Percentiles rank a stretch among this genome's conserved stretches.
Conservation (phyloP, 495 filamentous ascomycete genomes). For the Rhypophila decipiens region DNA sequence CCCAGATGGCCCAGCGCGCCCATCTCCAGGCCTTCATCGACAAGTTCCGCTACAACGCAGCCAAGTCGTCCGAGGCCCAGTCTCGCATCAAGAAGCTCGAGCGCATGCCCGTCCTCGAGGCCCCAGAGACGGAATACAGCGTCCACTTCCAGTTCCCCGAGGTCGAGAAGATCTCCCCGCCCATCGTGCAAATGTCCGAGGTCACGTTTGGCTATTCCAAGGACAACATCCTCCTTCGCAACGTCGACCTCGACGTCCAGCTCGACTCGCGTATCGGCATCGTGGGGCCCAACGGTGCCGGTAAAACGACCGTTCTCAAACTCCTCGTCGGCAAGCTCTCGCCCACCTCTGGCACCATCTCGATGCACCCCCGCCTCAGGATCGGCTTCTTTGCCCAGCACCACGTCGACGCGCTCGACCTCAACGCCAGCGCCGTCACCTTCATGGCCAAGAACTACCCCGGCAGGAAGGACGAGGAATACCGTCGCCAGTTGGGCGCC, state of each 20-base stretch:
- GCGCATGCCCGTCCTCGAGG: constrained; percentile 85
- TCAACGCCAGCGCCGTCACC: constrained; percentile 78
- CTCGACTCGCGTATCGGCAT: constrained; percentile 98
- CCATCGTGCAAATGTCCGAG: constrained; percentile 93
- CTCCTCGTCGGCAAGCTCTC: constrained; percentile 82
- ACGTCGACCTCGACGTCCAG: constrained; percentile 94
- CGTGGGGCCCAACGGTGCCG: constrained; percentile 95
- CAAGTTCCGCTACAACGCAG: constrained; percentile 99
- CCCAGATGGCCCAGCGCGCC: constrained; percentile 88
- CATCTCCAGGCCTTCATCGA: constrained; percentile 95
- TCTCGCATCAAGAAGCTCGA: constrained; percentile 98
- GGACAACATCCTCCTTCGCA: constrained; percentile 71
- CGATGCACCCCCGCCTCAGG: constrained; percentile 76
- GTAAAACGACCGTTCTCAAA: constrained; percentile 95
- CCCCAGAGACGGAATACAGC: constrained; percentile 88
- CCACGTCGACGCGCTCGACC: constrained; percentile 93
- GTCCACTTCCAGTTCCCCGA: constrained; percentile 98
- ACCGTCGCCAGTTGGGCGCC: constrained; percentile 88
- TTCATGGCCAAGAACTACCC: constrained; percentile 94
- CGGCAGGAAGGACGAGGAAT: constrained; percentile 91
- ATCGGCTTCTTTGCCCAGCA: constrained; percentile 98
- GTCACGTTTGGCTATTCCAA: constrained; percentile 86
- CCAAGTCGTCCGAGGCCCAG: constrained; percentile 97
- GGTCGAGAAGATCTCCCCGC: constrained; percentile 93
- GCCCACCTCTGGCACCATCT: constrained; percentile 74